These are phyloP conservation scores for Phytophthora boehmeriae DNA, from an alignment of 352 stramenopile species.

Conservation along the genomic window DNA sequence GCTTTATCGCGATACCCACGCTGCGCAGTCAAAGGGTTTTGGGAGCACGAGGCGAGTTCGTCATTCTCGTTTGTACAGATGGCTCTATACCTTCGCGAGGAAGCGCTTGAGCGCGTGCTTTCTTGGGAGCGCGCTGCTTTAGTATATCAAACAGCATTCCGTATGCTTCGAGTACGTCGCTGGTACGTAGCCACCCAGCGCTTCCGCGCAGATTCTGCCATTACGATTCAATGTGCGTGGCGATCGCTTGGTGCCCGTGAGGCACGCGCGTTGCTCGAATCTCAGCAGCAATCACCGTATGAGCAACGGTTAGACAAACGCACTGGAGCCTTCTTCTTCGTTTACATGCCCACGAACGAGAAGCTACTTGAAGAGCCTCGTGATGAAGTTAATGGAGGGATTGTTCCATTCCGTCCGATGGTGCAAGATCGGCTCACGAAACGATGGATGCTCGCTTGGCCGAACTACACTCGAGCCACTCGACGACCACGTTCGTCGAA, in stretches of 20 bases:
- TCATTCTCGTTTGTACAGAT: conserved; percentile 63
- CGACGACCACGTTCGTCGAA: conserved; percentile 19
- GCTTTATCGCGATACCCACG: conserved; percentile 46
- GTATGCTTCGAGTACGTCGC: conserved; percentile 57
- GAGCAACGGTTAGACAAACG: conserved; percentile 67
- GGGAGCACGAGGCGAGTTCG: conserved; percentile 49
- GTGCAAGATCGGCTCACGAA: conserved; percentile 74
- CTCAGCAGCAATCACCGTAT: conserved; percentile 71
- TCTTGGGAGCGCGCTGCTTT: conserved; percentile 53
- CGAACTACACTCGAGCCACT: conserved; percentile 41
- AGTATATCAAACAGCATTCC: conserved; percentile 56
- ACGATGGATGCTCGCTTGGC: conserved; percentile 76
- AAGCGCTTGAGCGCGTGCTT: conserved; percentile 63
- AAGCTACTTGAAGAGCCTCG: conserved; percentile 64
- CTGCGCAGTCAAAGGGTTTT: conserved; percentile 55
- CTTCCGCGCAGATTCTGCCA: conserved; percentile 41
- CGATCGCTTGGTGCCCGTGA: conserved; percentile 44
- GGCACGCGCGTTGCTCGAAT: conserved; percentile 43
- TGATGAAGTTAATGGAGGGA: conserved; percentile 47
- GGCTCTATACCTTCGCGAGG: conserved; percentile 70
- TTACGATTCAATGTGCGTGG: conserved; percentile 66
- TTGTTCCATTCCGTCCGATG: conserved; percentile 71
- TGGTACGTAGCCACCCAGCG: conserved; percentile 58
- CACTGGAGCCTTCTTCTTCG: conserved; percentile 62
- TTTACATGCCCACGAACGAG: conserved; percentile 72